Conservation (phyloP, 192 early-diverging fungal species). For the Jimgerdemannia flammicorona region DNA sequence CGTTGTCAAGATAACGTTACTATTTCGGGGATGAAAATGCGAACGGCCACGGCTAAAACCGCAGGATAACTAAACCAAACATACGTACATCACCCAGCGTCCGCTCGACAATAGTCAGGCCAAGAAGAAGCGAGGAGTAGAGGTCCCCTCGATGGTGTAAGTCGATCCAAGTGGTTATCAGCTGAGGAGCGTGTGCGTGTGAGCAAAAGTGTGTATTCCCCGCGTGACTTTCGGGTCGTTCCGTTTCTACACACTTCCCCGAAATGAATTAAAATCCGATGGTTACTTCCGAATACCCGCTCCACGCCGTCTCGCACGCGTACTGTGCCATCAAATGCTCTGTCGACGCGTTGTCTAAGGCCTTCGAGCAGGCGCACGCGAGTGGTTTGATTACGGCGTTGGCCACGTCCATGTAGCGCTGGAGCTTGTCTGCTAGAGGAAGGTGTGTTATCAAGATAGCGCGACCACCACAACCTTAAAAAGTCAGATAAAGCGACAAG, state of each 20-base stretch:
- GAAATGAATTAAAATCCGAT: not conserved
- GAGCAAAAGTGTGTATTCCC: not conserved
- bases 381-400: not conserved
- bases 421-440: not conserved
- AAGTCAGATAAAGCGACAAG: too few relatives aligned
- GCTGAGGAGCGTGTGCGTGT: not conserved
- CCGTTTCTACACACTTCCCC: not conserved
- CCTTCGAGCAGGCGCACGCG: not conserved
- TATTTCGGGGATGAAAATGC: not conserved
- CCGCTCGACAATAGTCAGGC: slow-evolving; percentile 8
- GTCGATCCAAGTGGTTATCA: not conserved
- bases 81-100: slow-evolving; percentile 16
- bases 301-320: not conserved
- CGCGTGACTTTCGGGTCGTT: not conserved
- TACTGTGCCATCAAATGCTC: not conserved
- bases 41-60: not conserved
- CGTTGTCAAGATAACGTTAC: not conserved
- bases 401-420: not conserved
- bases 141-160: slow-evolving; percentile 7
- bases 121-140: slow-evolving; percentile 10
- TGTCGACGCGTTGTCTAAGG: not conserved
- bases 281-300: not conserved
- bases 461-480: too few relatives aligned
- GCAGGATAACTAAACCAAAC: not conserved
- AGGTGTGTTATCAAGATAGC: not conserved